A percentile compares a stretch with the other conserved stretches of the same genome.
These are phyloP conservation scores for Dendrobium chrysotoxum DNA, from an alignment of 106 monocot genomes.

Conservation along the genomic window DNA sequence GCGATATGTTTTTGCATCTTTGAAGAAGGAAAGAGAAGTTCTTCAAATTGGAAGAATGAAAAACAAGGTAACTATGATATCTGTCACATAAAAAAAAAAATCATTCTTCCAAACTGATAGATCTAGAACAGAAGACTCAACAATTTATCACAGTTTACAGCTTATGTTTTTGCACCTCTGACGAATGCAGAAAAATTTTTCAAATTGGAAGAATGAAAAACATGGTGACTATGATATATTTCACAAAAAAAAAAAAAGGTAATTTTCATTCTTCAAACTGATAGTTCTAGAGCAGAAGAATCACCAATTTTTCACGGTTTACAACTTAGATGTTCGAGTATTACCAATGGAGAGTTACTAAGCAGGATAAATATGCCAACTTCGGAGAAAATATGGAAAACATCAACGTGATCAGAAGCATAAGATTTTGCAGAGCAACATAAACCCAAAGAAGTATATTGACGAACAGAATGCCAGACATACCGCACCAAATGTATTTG, in stretches of 20 bases:
- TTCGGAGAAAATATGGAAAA: not conserved
- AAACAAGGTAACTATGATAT: not conserved
- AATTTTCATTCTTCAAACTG: not conserved
- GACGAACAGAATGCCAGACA: slow-evolving; percentile 16
- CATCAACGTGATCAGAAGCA: not conserved
- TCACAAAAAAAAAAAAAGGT: not conserved
- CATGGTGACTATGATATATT: not conserved
- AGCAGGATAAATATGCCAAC: not conserved
- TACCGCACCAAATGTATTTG: slow-evolving; percentile 97
- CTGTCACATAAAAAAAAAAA: not conserved
- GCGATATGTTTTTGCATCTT: not conserved
- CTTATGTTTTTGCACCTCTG: not conserved
- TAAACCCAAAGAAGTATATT: not conserved
- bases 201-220: slow-evolving; percentile 2
- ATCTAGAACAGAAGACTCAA: not conserved
- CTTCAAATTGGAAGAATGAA: not conserved
- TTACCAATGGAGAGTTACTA: not conserved
- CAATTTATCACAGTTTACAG: not conserved
- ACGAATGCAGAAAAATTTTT: not conserved
- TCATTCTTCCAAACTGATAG: not conserved
- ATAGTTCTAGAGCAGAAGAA: not conserved
- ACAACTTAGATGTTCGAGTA: not conserved
- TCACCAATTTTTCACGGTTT: not conserved
- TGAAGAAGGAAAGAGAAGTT: not conserved
- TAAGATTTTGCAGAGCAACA: not conserved